Conservation (phyloP, 768 basidiomycete species). For the Podaxis sp. region DNA sequence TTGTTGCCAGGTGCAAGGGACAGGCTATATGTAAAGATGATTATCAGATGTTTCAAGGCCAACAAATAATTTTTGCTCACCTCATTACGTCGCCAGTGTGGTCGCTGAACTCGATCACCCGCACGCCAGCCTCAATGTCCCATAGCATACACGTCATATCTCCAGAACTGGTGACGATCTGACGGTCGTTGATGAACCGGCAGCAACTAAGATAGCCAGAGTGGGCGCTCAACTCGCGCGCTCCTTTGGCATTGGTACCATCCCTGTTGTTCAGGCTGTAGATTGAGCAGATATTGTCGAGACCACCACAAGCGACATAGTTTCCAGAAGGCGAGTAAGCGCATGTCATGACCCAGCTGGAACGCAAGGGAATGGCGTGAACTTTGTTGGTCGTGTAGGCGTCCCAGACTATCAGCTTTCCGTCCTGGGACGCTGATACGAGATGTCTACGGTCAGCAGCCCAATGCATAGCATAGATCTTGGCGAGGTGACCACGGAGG, state of each 20-base stretch:
- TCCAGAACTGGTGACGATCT: constrained; percentile 96
- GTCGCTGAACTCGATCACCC: constrained; percentile 98
- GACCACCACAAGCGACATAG: constrained; percentile 97
- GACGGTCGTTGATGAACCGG: constrained; percentile 97
- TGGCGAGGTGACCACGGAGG: constrained; percentile 95
- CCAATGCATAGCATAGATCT: constrained; percentile 99
- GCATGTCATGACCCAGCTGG: constrained; percentile 99
- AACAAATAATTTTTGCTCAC: constrained; percentile 37
- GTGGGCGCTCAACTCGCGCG: constrained; percentile 94
- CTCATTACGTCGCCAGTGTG: constrained; percentile 99
- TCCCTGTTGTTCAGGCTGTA: constrained; percentile 90
- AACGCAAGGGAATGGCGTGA: constrained; percentile 96
- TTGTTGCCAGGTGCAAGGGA: constrained; percentile 87
- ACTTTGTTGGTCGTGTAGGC: constrained; percentile 99
- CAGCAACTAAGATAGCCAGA: constrained; percentile 98
- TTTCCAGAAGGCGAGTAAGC: constrained; percentile 97
- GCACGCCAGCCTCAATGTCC: constrained; percentile 97
- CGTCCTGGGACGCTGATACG: constrained; percentile 99
- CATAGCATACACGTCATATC: constrained; percentile 99
- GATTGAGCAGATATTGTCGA: constrained; percentile 99
- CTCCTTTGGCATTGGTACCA: constrained; percentile 80
- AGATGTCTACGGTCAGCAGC: constrained; percentile 95
- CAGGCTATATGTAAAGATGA: constrained; percentile 51
- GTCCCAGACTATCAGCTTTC: constrained; percentile 99
- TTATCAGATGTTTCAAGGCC: constrained; percentile 19